Percentiles rank a stretch among this genome's conserved stretches.
phyloP scores from a whole-genome alignment of 2,329 filamentous ascomycete genomes.

The Pyrenochaeta sp. region DNA sequence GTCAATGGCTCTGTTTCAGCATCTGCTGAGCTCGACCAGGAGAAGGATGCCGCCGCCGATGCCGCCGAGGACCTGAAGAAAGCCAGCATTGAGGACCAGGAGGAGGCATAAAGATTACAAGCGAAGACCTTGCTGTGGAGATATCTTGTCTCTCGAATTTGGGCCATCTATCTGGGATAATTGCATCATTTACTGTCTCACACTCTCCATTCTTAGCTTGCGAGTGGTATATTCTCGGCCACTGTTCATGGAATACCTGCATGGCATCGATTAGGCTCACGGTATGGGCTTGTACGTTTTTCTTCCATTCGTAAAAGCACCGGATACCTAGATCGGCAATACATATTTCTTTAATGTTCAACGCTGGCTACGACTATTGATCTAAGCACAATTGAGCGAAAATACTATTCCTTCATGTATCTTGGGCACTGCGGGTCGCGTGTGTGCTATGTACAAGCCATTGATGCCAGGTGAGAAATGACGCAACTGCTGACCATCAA shows the following conservation, averaged over 20 bases:
- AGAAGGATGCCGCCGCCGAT: constrained; percentile 67
- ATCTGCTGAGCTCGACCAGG: constrained; percentile 63
- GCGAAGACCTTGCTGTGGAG: constrained; percentile 9
- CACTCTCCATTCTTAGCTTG: constrained; percentile 27
- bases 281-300: constrained; percentile 20
- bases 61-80: constrained; percentile 68
- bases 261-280: constrained; percentile 29
- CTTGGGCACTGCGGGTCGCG: neutral
- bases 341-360: constrained; percentile 3
- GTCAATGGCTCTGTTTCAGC: constrained; percentile 62
- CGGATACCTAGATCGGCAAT: constrained; percentile 32
- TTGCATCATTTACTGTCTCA: constrained; percentile 26
- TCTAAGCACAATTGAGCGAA: neutral
- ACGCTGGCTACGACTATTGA: neutral
- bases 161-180: constrained; percentile 28
- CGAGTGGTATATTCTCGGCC: constrained; percentile 19
- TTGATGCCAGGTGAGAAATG: constrained; percentile 8
- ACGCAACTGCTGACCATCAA: constrained; percentile 16
- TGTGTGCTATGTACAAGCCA: neutral
- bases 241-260: constrained; percentile 28
- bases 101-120: constrained; percentile 33
- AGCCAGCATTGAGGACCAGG: constrained; percentile 65
- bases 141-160: constrained; percentile 17
- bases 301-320: constrained; percentile 23
- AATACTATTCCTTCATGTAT: neutral